Evolutionary conservation across 768 basidiomycete species (phyloP).

Genomic region (Clitopilus hobsonii): DNA sequence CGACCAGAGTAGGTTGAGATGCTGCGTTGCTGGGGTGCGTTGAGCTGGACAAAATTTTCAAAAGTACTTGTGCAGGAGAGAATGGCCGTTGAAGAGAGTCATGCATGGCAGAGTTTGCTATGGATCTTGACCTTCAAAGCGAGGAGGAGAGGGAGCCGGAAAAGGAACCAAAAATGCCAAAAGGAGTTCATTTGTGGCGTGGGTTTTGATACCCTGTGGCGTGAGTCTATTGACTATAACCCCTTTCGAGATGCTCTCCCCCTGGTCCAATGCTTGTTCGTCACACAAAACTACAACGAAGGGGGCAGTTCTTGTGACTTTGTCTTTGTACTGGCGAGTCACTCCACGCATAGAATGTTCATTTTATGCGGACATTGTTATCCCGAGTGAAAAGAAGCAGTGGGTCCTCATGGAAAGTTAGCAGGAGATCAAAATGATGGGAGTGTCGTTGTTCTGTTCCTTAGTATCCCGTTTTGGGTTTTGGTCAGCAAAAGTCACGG

Average conservation of each 20-base stretch:
- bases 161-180: conserved; percentile 13
- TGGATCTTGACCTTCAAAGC: too few relatives aligned
- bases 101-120: too few relatives aligned
- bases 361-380: not conserved
- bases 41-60: not conserved
- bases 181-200: conserved; percentile 9
- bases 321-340: not conserved
- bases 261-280: not conserved
- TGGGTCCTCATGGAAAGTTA: not conserved
- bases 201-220: not conserved
- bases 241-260: not conserved
- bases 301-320: too few relatives aligned
- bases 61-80: not conserved
- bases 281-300: too few relatives aligned
- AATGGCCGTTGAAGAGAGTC: not conserved
- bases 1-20: conserved; percentile 2
- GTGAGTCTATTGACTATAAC: not conserved
- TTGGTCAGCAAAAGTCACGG: not conserved
- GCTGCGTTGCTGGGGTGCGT: not conserved
- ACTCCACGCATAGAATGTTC: too few relatives aligned
- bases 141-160: not conserved
- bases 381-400: not conserved
- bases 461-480: not conserved
- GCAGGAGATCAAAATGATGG: not conserved
- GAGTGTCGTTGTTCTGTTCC: not conserved